Base-by-base conservation (phyloP, 129 eudicot species). In the Artemisia annua region DNA sequence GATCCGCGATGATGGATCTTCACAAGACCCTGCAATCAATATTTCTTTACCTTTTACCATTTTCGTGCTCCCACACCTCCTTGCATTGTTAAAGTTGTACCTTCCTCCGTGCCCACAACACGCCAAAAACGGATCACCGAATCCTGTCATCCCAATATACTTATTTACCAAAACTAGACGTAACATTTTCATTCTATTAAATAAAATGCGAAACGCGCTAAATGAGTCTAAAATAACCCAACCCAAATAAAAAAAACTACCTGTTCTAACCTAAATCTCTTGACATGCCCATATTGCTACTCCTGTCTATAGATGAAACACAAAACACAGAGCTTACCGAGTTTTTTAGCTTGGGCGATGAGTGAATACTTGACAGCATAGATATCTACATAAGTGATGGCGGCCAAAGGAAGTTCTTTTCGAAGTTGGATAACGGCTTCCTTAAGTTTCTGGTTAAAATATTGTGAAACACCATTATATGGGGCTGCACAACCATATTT, bases 81-180 rank as follows among this genome's bases (percentile, higher is more conserved):
- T 58, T 18, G 76, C 60, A 63, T 74, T 76, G 80, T 89, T 84
- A 79, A 82, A 93, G 79, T 93, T 93, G 76, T 84, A 86, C 63
- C 75, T 89, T 60, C 96, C 97, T 13, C 96, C 98, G 48, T 85
- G 87, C 14, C 97, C 98, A 68, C 96, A 89, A 48, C 92, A 93
- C 52, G 80, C 90, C 76, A 79, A 48, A 43, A 93, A 81, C 0
- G 98, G 98, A 48, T 89, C 79, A 81, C 68, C 88, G 48, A 93
- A 89, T 28, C 98, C 98, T 89, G 88, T 26, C 9, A 12, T 19
- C 43, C 11, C 67, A 75, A 51, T 58, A n/a, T 69, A 78, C 48
- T 67, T 52, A 4, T 52, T 4, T 13, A 11, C 5, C 57, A 52
- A 18, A 56, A 18, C 28, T 15, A 56, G 28, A 60, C 5, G 15